These are phyloP conservation scores for Syncephalastrum monosporum DNA, from an alignment of 371 early-diverging fungal species.

Conservation along the genomic window DNA sequence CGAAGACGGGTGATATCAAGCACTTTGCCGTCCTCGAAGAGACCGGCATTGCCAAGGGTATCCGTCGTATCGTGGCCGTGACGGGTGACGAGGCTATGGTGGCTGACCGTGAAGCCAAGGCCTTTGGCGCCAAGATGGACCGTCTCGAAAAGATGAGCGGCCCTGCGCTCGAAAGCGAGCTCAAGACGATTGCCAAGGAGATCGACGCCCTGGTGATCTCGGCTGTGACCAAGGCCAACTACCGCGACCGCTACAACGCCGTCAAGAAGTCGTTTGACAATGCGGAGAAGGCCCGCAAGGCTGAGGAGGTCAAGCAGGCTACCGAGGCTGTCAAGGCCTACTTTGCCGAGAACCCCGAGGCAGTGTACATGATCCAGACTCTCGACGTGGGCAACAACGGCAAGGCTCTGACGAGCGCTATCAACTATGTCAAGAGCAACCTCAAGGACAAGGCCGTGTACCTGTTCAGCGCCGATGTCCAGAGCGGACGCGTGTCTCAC, in stretches of 20 bases:
- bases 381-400: conserved; percentile 68
- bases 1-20: conserved; percentile 90
- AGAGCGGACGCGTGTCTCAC: conserved; percentile 72
- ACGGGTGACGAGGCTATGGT: conserved; percentile 90
- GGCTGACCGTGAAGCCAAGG: conserved; percentile 67
- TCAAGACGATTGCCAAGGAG: conserved; percentile 81
- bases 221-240: conserved; percentile 72
- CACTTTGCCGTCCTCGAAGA: conserved; percentile 91
- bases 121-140: conserved; percentile 62
- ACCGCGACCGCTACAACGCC: conserved; percentile 67
- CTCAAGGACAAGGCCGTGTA: conserved; percentile 83
- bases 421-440: conserved; percentile 72
- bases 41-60: conserved; percentile 94
- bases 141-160: conserved; percentile 58
- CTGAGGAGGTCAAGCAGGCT: conserved; percentile 78
- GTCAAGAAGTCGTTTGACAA: conserved; percentile 86
- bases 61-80: conserved; percentile 96
- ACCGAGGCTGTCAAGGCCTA: conserved; percentile 75
- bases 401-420: conserved; percentile 78
- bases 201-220: conserved; percentile 82
- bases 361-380: conserved; percentile 56
- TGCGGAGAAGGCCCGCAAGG: conserved; percentile 87
- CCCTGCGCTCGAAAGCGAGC: conserved; percentile 68
- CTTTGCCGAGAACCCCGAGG: conserved; percentile 74
- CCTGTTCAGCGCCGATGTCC: conserved; percentile 76